Conservation (phyloP, 2,329 filamentous ascomycete species). For the Zymoseptoria crescenta region DNA sequence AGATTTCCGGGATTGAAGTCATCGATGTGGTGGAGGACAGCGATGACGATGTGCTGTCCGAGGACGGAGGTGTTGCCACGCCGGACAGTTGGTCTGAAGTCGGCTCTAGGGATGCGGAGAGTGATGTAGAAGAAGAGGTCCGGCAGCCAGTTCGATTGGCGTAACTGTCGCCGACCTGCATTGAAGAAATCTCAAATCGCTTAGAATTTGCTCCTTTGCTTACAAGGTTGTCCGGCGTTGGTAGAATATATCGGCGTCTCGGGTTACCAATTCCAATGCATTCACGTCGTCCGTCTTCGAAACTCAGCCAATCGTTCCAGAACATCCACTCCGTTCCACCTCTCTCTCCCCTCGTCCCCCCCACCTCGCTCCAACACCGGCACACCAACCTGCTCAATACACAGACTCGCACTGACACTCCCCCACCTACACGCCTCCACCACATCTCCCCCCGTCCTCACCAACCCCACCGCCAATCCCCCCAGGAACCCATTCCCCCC, state of each 20-base stretch:
- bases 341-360: conserved; percentile 27
- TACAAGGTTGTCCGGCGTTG: not conserved
- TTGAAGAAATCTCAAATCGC: not conserved
- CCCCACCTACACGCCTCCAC: conserved; percentile 71
- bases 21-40: conserved; percentile 27
- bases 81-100: conserved; percentile 33
- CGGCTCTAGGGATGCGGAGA: conserved; percentile 30
- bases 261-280: not conserved
- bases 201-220: not conserved
- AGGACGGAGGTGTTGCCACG: conserved; percentile 29
- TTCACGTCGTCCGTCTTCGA: conserved; percentile 2
- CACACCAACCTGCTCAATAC: conserved; percentile 88
- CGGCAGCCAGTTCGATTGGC: not conserved
- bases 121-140: conserved; percentile 20
- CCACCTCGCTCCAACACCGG: conserved; percentile 47
- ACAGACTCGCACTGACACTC: conserved; percentile 78
- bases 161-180: not conserved
- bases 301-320: conserved; percentile 36
- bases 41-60: conserved; percentile 29
- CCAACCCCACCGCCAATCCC: conserved; percentile 50
- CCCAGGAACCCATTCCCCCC: conserved; percentile 86
- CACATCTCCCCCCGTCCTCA: conserved; percentile 49
- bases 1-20: conserved; percentile 22
- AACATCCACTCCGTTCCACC: conserved; percentile 43
- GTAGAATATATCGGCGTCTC: not conserved